A percentile compares a stretch with the other conserved stretches of the same genome.
phyloP scores from a whole-genome alignment of 305 asterid genomes.

The Fraxinus baroniana region DNA sequence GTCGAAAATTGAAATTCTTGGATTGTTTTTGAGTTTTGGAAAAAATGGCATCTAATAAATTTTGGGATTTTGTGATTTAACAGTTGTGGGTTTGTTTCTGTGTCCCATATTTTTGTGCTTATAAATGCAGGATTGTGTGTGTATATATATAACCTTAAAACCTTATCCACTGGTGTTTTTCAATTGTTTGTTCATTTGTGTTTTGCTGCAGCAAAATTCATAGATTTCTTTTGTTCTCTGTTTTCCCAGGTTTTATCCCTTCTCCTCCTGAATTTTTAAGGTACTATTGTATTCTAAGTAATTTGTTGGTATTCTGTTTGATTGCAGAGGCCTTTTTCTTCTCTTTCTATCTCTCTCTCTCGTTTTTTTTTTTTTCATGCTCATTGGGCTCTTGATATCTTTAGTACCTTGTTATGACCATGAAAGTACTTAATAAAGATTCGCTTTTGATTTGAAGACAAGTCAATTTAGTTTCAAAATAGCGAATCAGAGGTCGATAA shows the following conservation, averaged over 20 bases:
- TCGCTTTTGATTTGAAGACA: background rate
- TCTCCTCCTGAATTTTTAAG: slow-evolving; percentile 13
- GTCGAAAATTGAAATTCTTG: slow-evolving; percentile 11
- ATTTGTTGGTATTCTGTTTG: background rate
- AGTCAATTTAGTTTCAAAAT: background rate
- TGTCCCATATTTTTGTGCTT: background rate
- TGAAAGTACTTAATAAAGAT: background rate
- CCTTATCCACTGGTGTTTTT: slow-evolving; percentile 3
- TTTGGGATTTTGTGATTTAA: background rate
- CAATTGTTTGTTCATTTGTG: background rate
- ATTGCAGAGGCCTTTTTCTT: background rate
- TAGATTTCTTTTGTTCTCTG: slow-evolving; percentile 7
- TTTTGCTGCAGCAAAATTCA: background rate
- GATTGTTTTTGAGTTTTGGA: background rate
- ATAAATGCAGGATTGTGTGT: background rate
- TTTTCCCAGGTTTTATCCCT: slow-evolving; percentile 4
- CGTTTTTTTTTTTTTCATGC: too few species aligned
- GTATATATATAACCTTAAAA: background rate
- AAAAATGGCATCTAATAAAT: background rate
- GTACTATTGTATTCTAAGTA: background rate
- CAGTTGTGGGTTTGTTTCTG: background rate
- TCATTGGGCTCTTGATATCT: background rate
- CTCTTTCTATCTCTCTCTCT: too few species aligned
- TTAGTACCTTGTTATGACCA: background rate
- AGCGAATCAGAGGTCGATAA: background rate